Evolutionary conservation across 2,329 filamentous ascomycete genomes (phyloP).

Genomic region (Paecilomyces sp.): DNA sequence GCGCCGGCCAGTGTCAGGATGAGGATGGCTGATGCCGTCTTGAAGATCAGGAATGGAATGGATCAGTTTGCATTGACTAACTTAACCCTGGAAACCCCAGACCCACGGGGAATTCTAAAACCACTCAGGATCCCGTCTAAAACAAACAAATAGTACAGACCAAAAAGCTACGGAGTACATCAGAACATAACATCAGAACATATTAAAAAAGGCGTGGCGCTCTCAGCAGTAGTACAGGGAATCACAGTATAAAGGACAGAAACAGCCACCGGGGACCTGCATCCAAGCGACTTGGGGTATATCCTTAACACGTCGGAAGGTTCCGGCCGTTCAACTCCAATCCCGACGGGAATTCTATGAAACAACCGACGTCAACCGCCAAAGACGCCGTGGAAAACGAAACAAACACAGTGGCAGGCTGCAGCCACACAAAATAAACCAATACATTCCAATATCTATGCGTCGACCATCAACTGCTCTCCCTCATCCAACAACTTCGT

Average conservation of each 20-base stretch:
- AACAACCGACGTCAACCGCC: not conserved
- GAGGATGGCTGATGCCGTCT: not conserved
- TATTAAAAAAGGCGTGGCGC: not conserved
- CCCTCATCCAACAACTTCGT: constrained; percentile 87
- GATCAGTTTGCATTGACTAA: not conserved
- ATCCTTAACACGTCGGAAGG: not conserved
- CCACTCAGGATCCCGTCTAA: not conserved
- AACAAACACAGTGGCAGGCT: not conserved
- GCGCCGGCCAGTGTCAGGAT: not conserved
- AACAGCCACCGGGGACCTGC: not conserved
- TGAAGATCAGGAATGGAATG: not conserved
- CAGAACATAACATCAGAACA: not conserved
- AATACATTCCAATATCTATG: constrained; percentile 12
- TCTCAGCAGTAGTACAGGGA: constrained; percentile 10
- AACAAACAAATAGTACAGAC: not conserved
- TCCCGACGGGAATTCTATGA: not conserved
- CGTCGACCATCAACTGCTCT: constrained; percentile 77
- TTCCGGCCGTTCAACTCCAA: not conserved
- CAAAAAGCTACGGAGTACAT: not conserved
- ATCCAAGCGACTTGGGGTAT: not conserved
- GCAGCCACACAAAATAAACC: constrained; percentile 5
- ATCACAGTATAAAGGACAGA: constrained; percentile 19
- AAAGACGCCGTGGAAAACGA: constrained; percentile 1
- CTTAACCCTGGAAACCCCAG: too few relatives aligned
- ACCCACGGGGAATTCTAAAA: not conserved